phyloP scores from a whole-genome alignment of 257 asterid species.

The Eustoma russellianum region DNA sequence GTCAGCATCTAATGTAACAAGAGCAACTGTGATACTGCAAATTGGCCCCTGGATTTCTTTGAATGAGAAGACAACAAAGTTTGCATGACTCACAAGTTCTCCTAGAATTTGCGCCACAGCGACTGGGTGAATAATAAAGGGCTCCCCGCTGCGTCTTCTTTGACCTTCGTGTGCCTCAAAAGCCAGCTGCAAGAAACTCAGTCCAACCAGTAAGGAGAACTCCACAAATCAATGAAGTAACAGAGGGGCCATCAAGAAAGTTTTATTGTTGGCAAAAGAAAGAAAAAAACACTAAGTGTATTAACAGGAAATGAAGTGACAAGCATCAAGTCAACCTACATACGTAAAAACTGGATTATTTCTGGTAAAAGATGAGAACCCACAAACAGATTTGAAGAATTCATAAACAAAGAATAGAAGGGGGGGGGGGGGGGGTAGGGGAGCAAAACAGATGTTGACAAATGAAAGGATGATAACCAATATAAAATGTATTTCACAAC shows the following conservation, averaged over 20 bases:
- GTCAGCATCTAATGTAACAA: conserved; percentile 5
- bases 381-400: too few relatives aligned
- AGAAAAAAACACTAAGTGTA: too few relatives aligned
- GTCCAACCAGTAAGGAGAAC: not conserved
- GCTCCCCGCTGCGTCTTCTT: conserved; percentile 94
- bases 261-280: not conserved
- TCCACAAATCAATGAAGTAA: not conserved
- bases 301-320: too few relatives aligned
- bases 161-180: conserved; percentile 96
- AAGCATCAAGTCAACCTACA: too few relatives aligned
- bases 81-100: conserved; percentile 57
- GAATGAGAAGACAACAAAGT: conserved; percentile 2
- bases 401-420: not conserved
- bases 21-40: conserved; percentile 4
- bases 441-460: too few relatives aligned
- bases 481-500: not conserved
- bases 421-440: not conserved
- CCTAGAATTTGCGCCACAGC: conserved; percentile 97
- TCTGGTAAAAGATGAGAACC: too few relatives aligned
- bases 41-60: not conserved
- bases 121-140: conserved; percentile 86
- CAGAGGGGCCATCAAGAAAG: not conserved
- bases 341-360: too few relatives aligned
- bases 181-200: conserved; percentile 39
- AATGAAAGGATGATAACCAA: too few relatives aligned